Percentiles rank a stretch among this genome's conserved stretches.
phyloP scores from a whole-genome alignment of 371 early-diverging fungal species.

The Rhizopus microsporus region DNA sequence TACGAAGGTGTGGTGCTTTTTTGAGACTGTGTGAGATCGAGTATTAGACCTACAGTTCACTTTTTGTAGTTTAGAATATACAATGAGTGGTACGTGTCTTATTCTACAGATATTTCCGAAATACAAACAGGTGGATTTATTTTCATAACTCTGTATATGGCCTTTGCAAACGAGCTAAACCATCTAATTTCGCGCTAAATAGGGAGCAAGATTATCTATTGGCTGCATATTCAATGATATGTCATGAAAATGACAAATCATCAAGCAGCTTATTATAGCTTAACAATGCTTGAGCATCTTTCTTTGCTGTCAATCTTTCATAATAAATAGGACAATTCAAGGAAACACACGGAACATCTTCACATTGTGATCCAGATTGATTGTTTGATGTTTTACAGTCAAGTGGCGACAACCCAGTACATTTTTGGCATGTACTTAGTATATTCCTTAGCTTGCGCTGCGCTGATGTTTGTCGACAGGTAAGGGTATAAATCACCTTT shows the following conservation, averaged over 20 bases:
- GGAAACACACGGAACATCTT: constrained; percentile 45
- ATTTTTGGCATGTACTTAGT: constrained; percentile 31
- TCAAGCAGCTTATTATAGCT: constrained; percentile 32
- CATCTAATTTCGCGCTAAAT: no score
- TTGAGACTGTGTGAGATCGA: no score
- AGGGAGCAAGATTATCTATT: no score
- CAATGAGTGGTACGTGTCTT: no score
- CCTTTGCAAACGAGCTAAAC: no score
- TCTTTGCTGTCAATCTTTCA: constrained; percentile 39
- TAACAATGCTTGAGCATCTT: constrained; percentile 30
- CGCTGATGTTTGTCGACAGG: constrained; percentile 24
- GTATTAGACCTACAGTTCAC: no score
- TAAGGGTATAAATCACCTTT: constrained; percentile 20
- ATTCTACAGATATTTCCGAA: no score
- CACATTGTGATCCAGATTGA: constrained; percentile 6
- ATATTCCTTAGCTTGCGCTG: constrained; percentile 22
- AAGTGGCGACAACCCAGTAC: constrained; percentile 25
- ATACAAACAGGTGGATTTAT: no score
- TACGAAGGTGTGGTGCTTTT: no score
- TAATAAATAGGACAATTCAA: constrained; percentile 46
- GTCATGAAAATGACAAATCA: constrained; percentile 4
- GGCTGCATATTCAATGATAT: background rate
- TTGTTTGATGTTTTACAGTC: constrained; percentile 11
- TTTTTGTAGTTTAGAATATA: no score
- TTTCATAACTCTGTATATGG: no score